A percentile compares a stretch with the other conserved stretches of the same genome.
Evolutionary conservation across 2,329 filamentous ascomycete genomes (phyloP).

Genomic region (Ascosphaera apis): DNA sequence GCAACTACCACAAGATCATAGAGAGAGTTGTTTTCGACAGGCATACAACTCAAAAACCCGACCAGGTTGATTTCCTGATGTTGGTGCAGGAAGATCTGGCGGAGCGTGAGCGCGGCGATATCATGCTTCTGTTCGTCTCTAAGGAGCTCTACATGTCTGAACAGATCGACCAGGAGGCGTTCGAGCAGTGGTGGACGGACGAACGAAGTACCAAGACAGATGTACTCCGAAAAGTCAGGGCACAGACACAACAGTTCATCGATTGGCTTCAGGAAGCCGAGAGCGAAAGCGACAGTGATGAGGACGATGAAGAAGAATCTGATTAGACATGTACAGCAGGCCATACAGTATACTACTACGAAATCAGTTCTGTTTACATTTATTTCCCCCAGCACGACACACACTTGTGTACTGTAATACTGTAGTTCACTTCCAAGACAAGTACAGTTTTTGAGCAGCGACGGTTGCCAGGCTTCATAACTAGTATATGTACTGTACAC

Average conservation of each 20-base stretch:
- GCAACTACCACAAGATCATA: constrained; percentile 38
- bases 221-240: constrained; percentile 45
- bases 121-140: constrained; percentile 50
- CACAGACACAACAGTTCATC: constrained; percentile 54
- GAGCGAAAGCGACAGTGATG: constrained; percentile 45
- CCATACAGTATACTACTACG: too few relatives aligned
- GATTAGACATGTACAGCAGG: constrained; percentile 1
- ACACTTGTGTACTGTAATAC: too few relatives aligned
- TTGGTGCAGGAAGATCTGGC: constrained; percentile 61
- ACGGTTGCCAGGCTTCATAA: too few relatives aligned
- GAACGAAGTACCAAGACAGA: constrained; percentile 42
- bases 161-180: constrained; percentile 69
- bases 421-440: too few relatives aligned
- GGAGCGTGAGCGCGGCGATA: constrained; percentile 37
- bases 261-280: constrained; percentile 64
- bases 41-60: constrained; percentile 27
- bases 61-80: constrained; percentile 69
- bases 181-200: constrained; percentile 74
- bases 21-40: constrained; percentile 36
- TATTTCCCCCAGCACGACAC: too few relatives aligned
- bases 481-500: too few relatives aligned
- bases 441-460: too few relatives aligned
- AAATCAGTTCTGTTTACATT: too few relatives aligned
- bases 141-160: constrained; percentile 74
- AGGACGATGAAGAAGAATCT: constrained; percentile 26